phyloP scores from a whole-genome alignment of 192 early-diverging fungal genomes.

The Coemansia asiatica region DNA sequence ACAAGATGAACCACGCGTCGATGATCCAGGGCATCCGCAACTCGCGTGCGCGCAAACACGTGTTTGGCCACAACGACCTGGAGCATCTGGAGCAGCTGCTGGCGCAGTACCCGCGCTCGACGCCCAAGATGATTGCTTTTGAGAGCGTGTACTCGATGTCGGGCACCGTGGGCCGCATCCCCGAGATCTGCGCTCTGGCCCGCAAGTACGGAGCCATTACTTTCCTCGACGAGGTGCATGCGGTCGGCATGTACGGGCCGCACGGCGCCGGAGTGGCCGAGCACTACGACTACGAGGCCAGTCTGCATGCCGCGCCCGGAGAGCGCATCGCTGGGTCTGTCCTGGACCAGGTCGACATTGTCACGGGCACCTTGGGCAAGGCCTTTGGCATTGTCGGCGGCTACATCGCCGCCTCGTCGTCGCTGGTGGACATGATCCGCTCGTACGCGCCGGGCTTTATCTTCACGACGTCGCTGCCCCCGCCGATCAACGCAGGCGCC shows the following conservation, averaged over 20 bases:
- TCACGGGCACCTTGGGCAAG: conserved; percentile 96
- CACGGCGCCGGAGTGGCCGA: conserved; percentile 93
- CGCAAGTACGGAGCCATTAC: conserved; percentile 96
- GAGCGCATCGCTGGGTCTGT: conserved; percentile 57
- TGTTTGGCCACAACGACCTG: conserved; percentile 94
- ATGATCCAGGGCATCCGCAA: conserved; percentile 98
- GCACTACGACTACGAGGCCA: conserved; percentile 82
- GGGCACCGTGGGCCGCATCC: conserved; percentile 89
- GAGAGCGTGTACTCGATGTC: conserved; percentile 98
- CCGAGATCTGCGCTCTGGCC: conserved; percentile 84
- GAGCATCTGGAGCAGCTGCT: conserved; percentile 84
- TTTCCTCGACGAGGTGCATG: conserved; percentile 96
- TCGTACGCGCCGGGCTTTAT: conserved; percentile 99
- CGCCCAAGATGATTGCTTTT: conserved; percentile 94
- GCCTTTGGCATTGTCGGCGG: conserved; percentile 97
- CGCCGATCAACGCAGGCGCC: conserved; percentile 86
- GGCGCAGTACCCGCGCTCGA: conserved; percentile 73
- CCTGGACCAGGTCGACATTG: conserved; percentile 89
- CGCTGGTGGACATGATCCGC: conserved; percentile 91
- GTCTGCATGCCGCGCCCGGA: conserved; percentile 49
- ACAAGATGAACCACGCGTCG: conserved; percentile 94
- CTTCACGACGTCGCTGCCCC: conserved; percentile 98
- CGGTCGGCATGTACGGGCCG: conserved; percentile 98
- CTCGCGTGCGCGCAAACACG: conserved; percentile 81
- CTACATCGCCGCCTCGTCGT: conserved; percentile 89